Conservation (phyloP, 1,284 basidiomycete species). For the Sporisorium exsertum region DNA sequence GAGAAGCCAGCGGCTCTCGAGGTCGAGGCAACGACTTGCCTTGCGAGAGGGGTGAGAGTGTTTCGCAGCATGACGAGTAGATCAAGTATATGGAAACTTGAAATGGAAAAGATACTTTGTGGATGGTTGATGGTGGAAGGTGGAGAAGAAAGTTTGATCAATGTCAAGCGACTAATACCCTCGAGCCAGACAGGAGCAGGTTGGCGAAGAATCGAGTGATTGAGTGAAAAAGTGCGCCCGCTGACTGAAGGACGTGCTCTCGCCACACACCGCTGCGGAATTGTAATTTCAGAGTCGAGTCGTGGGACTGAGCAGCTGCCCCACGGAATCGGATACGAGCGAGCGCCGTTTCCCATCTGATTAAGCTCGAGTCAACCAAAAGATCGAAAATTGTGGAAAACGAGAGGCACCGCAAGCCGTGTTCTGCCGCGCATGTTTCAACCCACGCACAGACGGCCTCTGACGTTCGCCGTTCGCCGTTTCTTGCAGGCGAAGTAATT, state of each 20-base stretch:
- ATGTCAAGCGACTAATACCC: neutral
- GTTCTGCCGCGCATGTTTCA: neutral
- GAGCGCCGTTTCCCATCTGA: neutral
- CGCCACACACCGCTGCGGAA: neutral
- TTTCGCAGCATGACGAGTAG: constrained; percentile 37
- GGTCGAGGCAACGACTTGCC: constrained; percentile 41
- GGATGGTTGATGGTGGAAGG: neutral
- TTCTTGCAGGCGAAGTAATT: no score
- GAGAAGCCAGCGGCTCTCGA: constrained; percentile 39
- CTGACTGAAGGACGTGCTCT: neutral
- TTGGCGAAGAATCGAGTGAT: neutral
- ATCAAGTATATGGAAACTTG: neutral
- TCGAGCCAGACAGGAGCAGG: neutral
- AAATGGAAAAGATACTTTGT: neutral
- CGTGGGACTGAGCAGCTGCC: neutral
- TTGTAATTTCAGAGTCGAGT: neutral
- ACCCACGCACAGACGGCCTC: neutral
- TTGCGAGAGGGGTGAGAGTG: constrained; percentile 41
- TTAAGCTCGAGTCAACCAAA: neutral
- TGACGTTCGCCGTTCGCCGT: neutral
- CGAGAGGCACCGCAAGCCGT: neutral
- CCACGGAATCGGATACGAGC: neutral
- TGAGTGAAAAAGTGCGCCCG: neutral
- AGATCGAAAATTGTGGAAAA: neutral
- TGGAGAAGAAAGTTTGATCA: neutral